Conservation (phyloP, 768 basidiomycete genomes). For the Podaxis sp. region DNA sequence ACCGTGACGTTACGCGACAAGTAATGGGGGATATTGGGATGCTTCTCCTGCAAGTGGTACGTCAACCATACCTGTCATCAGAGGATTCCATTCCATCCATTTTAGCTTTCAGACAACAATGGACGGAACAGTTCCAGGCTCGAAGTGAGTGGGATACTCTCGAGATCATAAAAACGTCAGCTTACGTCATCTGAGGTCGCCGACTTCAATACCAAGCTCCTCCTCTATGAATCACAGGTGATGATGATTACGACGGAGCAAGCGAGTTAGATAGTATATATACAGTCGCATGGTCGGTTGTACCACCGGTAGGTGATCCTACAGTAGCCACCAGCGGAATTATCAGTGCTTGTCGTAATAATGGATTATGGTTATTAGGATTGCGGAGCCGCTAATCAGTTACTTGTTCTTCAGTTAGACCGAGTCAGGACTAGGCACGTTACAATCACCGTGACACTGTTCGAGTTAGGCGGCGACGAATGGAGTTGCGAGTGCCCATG, state of each 20-base stretch:
- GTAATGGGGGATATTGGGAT: conserved; percentile 25
- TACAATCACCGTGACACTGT: too few species aligned
- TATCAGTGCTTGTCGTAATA: not conserved
- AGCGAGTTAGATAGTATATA: not conserved
- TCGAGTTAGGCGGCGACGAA: too few species aligned
- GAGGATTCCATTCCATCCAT: not conserved
- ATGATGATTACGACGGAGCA: not conserved
- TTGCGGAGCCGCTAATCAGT: too few species aligned
- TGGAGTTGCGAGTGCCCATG: too few species aligned
- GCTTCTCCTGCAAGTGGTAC: conserved; percentile 19
- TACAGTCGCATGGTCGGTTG: not conserved
- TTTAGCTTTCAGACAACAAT: not conserved
- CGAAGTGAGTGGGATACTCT: not conserved
- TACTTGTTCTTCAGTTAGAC: not conserved
- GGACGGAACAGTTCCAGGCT: not conserved
- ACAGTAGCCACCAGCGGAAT: not conserved
- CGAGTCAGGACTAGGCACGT: not conserved
- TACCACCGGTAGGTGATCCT: not conserved
- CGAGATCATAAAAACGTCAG: not conserved
- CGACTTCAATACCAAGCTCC: not conserved
- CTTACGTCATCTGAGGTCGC: not conserved
- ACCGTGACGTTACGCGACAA: conserved; percentile 27
- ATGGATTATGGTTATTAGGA: not conserved
- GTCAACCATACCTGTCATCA: not conserved
- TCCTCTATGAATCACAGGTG: conserved; percentile 7